A percentile compares a stretch with the other conserved stretches of the same genome.
Evolutionary conservation across 108 stramenopile genomes (phyloP).

Genomic region (Chaetoceros tenuissimus): DNA sequence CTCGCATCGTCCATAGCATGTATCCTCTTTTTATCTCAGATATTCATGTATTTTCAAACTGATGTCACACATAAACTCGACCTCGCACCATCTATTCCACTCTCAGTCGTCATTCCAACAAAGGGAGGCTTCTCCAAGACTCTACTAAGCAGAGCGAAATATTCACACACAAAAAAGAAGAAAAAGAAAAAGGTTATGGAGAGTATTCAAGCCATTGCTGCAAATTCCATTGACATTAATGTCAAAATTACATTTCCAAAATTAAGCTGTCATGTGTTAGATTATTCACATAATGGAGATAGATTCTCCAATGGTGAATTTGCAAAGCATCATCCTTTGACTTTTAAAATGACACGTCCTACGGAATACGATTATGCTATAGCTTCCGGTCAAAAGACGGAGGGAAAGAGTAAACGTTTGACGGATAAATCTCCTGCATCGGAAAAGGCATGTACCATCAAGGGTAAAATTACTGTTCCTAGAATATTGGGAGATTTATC

Average conservation of each 20-base stretch:
- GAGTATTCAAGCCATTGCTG: background rate
- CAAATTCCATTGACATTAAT: background rate
- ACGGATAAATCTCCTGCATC: background rate
- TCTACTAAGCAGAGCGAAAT: slow-evolving; percentile 14
- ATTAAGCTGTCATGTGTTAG: slow-evolving; percentile 42
- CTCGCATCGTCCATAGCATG: slow-evolving; percentile 43
- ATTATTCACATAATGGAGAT: slow-evolving; percentile 52
- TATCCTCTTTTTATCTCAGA: slow-evolving; percentile 56
- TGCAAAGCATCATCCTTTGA: slow-evolving; percentile 18
- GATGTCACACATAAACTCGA: slow-evolving; percentile 47
- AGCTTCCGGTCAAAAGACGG: slow-evolving; percentile 3
- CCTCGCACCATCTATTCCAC: slow-evolving; percentile 32
- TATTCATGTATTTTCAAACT: slow-evolving; percentile 40
- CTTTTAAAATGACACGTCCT: slow-evolving; percentile 21
- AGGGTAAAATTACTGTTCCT: slow-evolving; percentile 20
- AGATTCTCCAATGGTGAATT: slow-evolving; percentile 17
- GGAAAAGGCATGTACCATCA: slow-evolving; percentile 22
- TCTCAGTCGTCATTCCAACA: slow-evolving; percentile 23
- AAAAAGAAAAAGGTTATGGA: background rate
- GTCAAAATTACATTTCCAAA: slow-evolving; percentile 72
- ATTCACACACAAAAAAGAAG: slow-evolving; percentile 26
- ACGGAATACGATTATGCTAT: slow-evolving; percentile 19
- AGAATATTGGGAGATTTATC: slow-evolving; percentile 19
- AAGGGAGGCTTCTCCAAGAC: slow-evolving; percentile 5
- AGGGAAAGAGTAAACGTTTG: background rate